Evolutionary conservation across 2,329 filamentous ascomycete species (phyloP).

Genomic region (Scytalidium sp.): DNA sequence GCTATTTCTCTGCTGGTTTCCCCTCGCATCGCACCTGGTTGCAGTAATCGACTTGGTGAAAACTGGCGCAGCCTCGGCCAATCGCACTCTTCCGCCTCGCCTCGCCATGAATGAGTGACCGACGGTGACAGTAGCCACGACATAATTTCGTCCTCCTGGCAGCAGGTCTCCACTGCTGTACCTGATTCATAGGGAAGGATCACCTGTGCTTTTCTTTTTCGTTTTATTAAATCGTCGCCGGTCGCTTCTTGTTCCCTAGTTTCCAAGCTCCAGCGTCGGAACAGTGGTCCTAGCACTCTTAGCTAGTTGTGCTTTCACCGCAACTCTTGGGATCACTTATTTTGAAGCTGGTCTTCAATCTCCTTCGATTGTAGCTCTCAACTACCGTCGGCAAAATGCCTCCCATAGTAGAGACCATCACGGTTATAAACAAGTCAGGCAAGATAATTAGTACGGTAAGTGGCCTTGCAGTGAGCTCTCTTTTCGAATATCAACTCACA

Average conservation of each 20-base stretch:
- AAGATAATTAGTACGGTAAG: constrained; percentile 87
- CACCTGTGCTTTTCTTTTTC: constrained; percentile 6
- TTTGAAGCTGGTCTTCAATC: constrained; percentile 23
- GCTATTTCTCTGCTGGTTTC: constrained; percentile 16
- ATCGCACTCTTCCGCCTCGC: constrained; percentile 15
- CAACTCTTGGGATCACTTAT: not conserved
- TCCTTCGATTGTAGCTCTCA: constrained; percentile 4
- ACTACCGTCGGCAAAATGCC: constrained; percentile 20
- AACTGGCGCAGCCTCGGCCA: constrained; percentile 14
- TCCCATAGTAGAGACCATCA: constrained; percentile 67
- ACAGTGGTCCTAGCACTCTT: not conserved
- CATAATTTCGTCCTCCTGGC: constrained; percentile 2
- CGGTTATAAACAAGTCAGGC: constrained; percentile 86
- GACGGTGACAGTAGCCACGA: not conserved
- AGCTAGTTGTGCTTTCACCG: not conserved
- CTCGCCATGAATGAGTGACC: constrained; percentile 6
- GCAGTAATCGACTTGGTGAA: constrained; percentile 16
- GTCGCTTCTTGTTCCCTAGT: not conserved
- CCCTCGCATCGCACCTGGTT: constrained; percentile 7
- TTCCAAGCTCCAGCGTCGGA: not conserved
- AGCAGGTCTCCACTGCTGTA: constrained; percentile 4
- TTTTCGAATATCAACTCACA: constrained; percentile 9
- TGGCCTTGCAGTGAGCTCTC: constrained; percentile 7
- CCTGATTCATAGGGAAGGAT: constrained; percentile 3
- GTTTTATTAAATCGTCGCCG: not conserved